A percentile compares a stretch with the other conserved stretches of the same genome.
Conservation (phyloP, 192 early-diverging fungal species). For the Rhizophagus prolifer region DNA sequence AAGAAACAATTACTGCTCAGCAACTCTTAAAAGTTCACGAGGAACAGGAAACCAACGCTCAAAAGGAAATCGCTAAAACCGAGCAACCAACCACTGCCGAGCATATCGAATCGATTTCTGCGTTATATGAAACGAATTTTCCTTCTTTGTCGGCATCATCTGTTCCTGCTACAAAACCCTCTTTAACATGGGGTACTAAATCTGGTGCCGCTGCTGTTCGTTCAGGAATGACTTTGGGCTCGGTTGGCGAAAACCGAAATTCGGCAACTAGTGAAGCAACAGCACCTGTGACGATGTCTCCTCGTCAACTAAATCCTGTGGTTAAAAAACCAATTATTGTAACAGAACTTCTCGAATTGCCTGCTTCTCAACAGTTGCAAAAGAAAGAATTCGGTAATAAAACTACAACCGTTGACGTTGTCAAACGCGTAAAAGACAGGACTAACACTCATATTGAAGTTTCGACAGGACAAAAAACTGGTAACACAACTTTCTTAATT, state of each 20-base stretch:
- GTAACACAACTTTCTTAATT: constrained; percentile 80
- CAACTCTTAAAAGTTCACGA: constrained; percentile 15
- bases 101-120: background rate
- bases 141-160: constrained; percentile 15
- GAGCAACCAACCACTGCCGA: background rate
- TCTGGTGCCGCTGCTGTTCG: constrained; percentile 8
- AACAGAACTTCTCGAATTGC: constrained; percentile 24
- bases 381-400: constrained; percentile 29
- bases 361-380: constrained; percentile 27
- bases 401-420: constrained; percentile 52
- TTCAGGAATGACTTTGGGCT: background rate
- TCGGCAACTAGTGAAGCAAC: background rate
- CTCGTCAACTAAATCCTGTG: background rate
- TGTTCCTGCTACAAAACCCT: background rate
- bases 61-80: constrained; percentile 8
- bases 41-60: background rate
- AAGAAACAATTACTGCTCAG: background rate
- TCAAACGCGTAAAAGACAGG: constrained; percentile 60
- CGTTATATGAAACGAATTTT: constrained; percentile 14
- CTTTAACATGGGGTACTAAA: constrained; percentile 1
- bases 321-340: background rate
- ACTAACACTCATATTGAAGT: constrained; percentile 82
- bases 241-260: background rate
- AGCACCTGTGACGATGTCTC: background rate
- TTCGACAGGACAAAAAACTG: constrained; percentile 69